Conservation (phyloP, 257 asterid genomes). For the Galeopsis tetrahit region DNA sequence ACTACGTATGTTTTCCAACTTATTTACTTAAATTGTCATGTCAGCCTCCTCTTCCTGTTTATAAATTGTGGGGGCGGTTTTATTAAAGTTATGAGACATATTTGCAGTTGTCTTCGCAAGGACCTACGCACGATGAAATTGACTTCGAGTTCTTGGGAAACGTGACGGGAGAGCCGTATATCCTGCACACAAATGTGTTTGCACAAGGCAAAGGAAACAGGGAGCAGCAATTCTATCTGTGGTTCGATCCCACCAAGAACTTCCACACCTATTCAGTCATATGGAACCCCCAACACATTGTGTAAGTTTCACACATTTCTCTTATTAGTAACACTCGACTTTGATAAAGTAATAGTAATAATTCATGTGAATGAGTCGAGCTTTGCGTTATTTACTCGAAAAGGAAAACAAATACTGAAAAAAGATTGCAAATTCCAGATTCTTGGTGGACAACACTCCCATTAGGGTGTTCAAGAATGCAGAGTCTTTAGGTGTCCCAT, state of each 20-base stretch:
- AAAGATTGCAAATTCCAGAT: conserved; percentile 41
- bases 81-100: not conserved
- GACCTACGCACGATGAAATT: conserved; percentile 80
- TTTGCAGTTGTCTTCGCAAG: conserved; percentile 80
- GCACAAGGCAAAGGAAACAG: conserved; percentile 76
- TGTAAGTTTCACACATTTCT: conserved; percentile 49
- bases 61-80: too few species aligned
- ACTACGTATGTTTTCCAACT: conserved; percentile 43
- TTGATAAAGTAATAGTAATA: too few species aligned
- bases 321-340: too few species aligned
- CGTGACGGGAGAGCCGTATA: conserved; percentile 70
- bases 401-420: too few species aligned
- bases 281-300: conserved; percentile 68
- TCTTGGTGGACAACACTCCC: conserved; percentile 83
- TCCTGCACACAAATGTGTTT: conserved; percentile 72
- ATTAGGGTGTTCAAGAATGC: conserved; percentile 74
- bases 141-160: conserved; percentile 88
- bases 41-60: too few species aligned
- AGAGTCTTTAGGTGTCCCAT: conserved; percentile 72
- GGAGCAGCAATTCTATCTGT: conserved; percentile 82
- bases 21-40: too few species aligned
- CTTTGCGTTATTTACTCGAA: too few species aligned
- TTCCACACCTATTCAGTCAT: conserved; percentile 79
- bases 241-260: conserved; percentile 86
- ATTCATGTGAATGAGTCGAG: too few species aligned